These are phyloP conservation scores for Endocarpon pusillum DNA, from an alignment of 495 filamentous ascomycete species.

Conservation along the genomic window DNA sequence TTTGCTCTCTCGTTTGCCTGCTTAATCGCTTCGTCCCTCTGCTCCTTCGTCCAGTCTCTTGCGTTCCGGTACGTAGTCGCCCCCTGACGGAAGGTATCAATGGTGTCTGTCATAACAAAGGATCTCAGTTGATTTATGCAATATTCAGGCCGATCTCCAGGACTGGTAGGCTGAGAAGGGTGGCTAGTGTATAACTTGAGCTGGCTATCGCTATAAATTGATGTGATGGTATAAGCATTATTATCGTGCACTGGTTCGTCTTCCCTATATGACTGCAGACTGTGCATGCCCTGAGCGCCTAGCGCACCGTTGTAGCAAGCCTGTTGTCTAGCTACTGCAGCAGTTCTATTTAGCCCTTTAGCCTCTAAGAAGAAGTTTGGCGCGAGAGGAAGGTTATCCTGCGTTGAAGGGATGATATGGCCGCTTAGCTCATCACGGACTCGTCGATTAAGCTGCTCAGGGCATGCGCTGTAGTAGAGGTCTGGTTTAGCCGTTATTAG, in stretches of 20 bases:
- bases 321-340: conserved; percentile 19
- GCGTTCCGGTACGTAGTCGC: conserved; percentile 6
- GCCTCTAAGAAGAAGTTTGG: conserved; percentile 27
- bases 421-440: conserved; percentile 9
- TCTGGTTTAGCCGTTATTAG: conserved; percentile 9
- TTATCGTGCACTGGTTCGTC: conserved; percentile 21
- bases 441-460: conserved; percentile 8
- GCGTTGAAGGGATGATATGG: conserved; percentile 21
- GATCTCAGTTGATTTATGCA: conserved; percentile 21
- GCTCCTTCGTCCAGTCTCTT: conserved; percentile 10
- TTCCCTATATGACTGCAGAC: conserved; percentile 23
- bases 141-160: conserved; percentile 16
- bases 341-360: conserved; percentile 19
- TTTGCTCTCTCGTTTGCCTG: conserved; percentile 6
- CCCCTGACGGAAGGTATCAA: conserved; percentile 17
- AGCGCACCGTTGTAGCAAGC: conserved; percentile 26
- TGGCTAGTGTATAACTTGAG: conserved; percentile 9
- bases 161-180: conserved; percentile 4
- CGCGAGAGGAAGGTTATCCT: conserved; percentile 15
- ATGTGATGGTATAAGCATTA: conserved; percentile 25
- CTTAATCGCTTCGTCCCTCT: conserved; percentile 9
- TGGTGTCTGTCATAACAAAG: conserved; percentile 14
- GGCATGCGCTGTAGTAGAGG: conserved; percentile 7
- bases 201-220: conserved; percentile 8
- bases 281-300: conserved; percentile 28